Conservation (phyloP, 148 eudicot genomes). For the Rhododendron ferrugineum region DNA sequence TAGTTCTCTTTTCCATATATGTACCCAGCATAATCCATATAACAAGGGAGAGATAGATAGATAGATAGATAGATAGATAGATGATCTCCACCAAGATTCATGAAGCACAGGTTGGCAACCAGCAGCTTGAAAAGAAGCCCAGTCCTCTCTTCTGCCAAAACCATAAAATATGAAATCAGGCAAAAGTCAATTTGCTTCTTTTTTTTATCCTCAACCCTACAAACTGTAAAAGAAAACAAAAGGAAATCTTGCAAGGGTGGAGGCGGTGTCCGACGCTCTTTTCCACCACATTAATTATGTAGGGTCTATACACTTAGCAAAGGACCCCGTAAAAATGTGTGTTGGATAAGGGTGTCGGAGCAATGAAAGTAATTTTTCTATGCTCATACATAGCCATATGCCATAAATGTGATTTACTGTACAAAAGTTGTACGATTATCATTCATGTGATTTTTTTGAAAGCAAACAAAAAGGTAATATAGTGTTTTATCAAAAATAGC, state of each 20-base stretch:
- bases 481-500: neutral
- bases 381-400: neutral
- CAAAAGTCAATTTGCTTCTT: neutral
- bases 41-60: neutral
- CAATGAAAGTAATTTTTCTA: too few species aligned
- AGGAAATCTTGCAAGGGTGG: too few species aligned
- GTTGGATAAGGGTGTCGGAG: neutral
- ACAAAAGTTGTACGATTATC: neutral
- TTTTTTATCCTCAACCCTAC: neutral
- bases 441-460: neutral
- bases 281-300: too few species aligned
- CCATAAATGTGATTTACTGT: neutral
- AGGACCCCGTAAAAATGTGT: too few species aligned
- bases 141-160: slow-evolving; percentile 25
- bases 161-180: neutral
- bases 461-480: neutral
- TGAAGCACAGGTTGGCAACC: slow-evolving; percentile 23
- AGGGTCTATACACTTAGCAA: too few species aligned
- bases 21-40: neutral
- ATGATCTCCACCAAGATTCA: slow-evolving; percentile 2
- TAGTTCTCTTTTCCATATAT: neutral
- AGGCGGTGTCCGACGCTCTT: too few species aligned
- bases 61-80: neutral
- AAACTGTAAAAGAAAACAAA: neutral
- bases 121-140: slow-evolving; percentile 37